These are phyloP conservation scores for Flaveria linearis DNA, from an alignment of 129 eudicot species.

Conservation along the genomic window DNA sequence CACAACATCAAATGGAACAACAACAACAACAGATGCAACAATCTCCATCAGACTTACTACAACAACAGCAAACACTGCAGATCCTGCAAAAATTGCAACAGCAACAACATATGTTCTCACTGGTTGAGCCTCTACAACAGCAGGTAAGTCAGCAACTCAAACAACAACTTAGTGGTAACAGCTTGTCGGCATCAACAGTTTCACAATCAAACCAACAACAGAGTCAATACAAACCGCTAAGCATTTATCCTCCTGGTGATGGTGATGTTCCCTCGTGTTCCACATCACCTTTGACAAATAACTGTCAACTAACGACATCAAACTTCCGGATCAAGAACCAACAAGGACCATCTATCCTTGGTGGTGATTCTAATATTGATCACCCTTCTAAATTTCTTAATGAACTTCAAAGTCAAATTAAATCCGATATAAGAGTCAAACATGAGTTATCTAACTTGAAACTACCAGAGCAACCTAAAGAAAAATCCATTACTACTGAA, in stretches of 20 bases:
- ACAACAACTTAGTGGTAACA: conserved; percentile 34
- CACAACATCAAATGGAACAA: conserved; percentile 66
- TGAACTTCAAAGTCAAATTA: not conserved
- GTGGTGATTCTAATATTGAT: not conserved
- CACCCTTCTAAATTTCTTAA: conserved; percentile 6
- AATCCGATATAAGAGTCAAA: not conserved
- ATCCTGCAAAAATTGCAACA: conserved; percentile 63
- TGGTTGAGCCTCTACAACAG: conserved; percentile 51
- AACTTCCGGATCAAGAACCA: conserved; percentile 6
- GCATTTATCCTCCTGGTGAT: conserved; percentile 3
- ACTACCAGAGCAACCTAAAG: conserved; percentile 54
- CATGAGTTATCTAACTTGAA: conserved; percentile 15
- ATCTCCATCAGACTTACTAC: conserved; percentile 36
- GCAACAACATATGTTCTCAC: conserved; percentile 44
- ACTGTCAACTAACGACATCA: not conserved
- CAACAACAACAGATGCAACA: conserved; percentile 56
- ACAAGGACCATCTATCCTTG: not conserved
- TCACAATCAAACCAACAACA: not conserved
- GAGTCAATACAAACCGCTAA: not conserved
- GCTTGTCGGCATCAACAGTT: not conserved
- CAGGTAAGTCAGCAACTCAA: conserved; percentile 49
- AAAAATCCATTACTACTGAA: conserved; percentile 50
- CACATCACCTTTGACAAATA: not conserved
- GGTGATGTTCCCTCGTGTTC: conserved; percentile 6
- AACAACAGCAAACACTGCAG: conserved; percentile 67